Percentiles rank a stretch among this genome's conserved stretches.
phyloP scores from a whole-genome alignment of 1,139 yeast species.

The Yamadazyma diddensiae region DNA sequence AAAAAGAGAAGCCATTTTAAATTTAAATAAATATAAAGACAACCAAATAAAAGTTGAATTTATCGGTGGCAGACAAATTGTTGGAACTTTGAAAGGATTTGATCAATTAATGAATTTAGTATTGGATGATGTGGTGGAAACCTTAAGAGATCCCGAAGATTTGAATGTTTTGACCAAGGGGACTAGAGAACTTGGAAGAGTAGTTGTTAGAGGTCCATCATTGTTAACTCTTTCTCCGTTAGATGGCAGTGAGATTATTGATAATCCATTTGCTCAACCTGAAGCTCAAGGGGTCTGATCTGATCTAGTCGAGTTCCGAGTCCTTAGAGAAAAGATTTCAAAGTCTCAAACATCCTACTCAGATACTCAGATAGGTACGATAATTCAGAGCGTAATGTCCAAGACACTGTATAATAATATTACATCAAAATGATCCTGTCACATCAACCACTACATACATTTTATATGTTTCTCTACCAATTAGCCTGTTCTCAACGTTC shows the following conservation, averaged over 20 bases:
- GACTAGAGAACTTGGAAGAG: constrained; percentile 73
- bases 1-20: constrained; percentile 84
- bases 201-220: constrained; percentile 85
- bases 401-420: no score
- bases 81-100: constrained; percentile 80
- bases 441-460: no score
- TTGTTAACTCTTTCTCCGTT: constrained; percentile 79
- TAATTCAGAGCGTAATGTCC: no score
- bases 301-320: no score
- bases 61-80: constrained; percentile 81
- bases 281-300: not conserved
- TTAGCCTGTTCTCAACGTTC: no score
- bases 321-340: no score
- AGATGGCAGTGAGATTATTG: constrained; percentile 78
- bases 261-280: constrained; percentile 54
- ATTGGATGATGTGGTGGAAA: constrained; percentile 78
- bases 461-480: no score
- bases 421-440: no score
- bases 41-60: constrained; percentile 73
- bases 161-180: constrained; percentile 44
- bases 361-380: no score
- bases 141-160: constrained; percentile 64
- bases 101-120: constrained; percentile 94
- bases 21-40: constrained; percentile 75
- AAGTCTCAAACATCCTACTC: no score